Evolutionary conservation across 2,329 filamentous ascomycete species (phyloP), one percentile per base, ranked within the genome.

Genomic region (Colletotrichum sp.): DNA sequence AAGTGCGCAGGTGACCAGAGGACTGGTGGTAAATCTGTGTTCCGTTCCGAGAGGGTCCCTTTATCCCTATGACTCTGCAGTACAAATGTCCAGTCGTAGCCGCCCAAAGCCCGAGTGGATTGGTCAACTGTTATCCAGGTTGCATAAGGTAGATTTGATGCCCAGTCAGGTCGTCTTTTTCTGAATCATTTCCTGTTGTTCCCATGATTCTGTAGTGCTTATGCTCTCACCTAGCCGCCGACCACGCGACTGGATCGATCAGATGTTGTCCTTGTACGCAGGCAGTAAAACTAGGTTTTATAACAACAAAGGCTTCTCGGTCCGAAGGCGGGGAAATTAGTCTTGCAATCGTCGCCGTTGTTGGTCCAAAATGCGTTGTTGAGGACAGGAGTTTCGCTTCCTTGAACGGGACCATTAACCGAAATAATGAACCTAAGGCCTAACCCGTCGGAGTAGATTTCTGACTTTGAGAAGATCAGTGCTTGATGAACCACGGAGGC

Each of bases 241-340:
- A 12, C n/a, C 39, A 43, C 39, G 9, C 39, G 39, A 10, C 9
- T 12, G n/a, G 18, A n/a, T 43, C 1, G 9, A n/a, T n/a, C 18
- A 1, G 9, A 43, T 12, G 18, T 0, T 43, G 3, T 43, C 1
- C 5, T n/a, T 12, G 1, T 1, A n/a, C 9, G 8, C 39, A 43
- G 18, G 39, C 9, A 43, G 5, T 12, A n/a, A 3, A 12, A 7
- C 9, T 12, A n/a, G 39, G 39, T 5, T 48, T 48, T 48, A 2
- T 48, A 48, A 48, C 39, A 48, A 48, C 6, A 4, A 0, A n/a
- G 5, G 39, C 39, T 48, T n/a, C 1, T 48, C 0, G 39, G 39
- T n/a, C 12, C 0, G 12, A 48, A 48, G 0, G 9, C 39, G 0
- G 18, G 39, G 9, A 48, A 48, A n/a, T 48, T n/a, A 0, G 39